Conservation (phyloP, 2,329 filamentous ascomycete species). For the Diaporthe sp. region DNA sequence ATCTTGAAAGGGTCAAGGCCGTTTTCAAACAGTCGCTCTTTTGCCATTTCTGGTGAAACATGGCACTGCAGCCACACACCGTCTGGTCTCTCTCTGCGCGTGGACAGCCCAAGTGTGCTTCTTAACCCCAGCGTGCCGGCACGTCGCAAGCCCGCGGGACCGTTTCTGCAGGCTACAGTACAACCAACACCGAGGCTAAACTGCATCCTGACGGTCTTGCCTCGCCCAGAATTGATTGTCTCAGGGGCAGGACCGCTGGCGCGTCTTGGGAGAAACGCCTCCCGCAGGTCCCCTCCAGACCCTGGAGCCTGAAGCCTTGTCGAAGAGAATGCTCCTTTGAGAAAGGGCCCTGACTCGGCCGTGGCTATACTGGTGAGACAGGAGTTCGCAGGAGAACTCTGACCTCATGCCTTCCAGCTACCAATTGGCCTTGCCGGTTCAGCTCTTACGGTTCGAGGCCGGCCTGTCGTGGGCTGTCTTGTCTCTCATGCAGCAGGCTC, state of each 20-base stretch:
- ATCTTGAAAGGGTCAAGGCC: conserved; percentile 2
- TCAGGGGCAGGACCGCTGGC: conserved; percentile 15
- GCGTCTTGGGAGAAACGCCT: conserved; percentile 12
- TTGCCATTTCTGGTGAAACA: background rate
- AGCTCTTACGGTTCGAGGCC: background rate
- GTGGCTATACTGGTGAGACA: conserved; percentile 14
- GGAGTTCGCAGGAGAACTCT: background rate
- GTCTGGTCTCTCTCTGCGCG: background rate
- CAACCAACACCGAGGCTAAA: background rate
- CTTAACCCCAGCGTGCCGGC: background rate
- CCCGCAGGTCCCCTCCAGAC: conserved; percentile 13
- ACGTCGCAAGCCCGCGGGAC: conserved; percentile 8
- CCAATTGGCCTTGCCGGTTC: background rate
- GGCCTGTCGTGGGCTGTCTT: background rate
- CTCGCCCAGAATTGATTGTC: conserved; percentile 15
- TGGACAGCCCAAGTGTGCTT: background rate
- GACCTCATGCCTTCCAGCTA: background rate
- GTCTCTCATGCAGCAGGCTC: background rate
- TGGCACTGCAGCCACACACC: conserved; percentile 1
- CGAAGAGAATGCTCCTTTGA: conserved; percentile 11
- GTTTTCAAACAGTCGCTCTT: background rate
- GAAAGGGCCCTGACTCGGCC: conserved; percentile 16
- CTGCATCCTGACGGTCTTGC: conserved; percentile 9
- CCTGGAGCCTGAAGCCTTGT: conserved; percentile 5
- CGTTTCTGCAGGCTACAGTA: conserved; percentile 16